Evolutionary conservation across 495 filamentous ascomycete genomes (phyloP).

Genomic region (Penicillium simplicissimum): DNA sequence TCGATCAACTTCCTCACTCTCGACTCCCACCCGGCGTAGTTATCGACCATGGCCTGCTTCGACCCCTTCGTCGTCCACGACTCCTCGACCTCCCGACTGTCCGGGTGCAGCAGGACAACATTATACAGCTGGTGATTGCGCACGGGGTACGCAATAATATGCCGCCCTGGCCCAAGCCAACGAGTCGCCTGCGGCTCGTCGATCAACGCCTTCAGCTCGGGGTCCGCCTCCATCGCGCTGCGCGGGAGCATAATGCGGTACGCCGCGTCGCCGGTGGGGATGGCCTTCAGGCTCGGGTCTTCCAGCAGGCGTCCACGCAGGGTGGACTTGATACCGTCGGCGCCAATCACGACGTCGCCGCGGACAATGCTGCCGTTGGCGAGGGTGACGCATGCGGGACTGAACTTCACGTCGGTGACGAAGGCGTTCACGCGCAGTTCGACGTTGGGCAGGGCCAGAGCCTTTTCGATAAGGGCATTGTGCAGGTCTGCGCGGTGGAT

Average conservation of each 20-base stretch:
- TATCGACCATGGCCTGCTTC: conserved; percentile 44
- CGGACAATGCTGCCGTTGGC: conserved; percentile 34
- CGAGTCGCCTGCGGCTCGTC: conserved; percentile 42
- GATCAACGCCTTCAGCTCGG: conserved; percentile 35
- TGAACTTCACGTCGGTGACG: conserved; percentile 36
- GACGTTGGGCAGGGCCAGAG: conserved; percentile 38
- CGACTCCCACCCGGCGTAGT: conserved; percentile 42
- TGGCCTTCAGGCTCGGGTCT: conserved; percentile 29
- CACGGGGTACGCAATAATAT: conserved; percentile 48
- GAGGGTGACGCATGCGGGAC: conserved; percentile 35
- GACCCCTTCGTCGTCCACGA: conserved; percentile 47
- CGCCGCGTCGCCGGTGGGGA: conserved; percentile 46
- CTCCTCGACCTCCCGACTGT: conserved; percentile 38
- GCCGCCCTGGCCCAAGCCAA: conserved; percentile 46
- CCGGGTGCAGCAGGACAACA: conserved; percentile 45
- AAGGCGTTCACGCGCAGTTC: conserved; percentile 36
- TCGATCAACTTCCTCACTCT: conserved; percentile 39
- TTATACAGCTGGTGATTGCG: conserved; percentile 47
- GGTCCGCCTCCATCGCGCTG: conserved; percentile 39
- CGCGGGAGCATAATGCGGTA: conserved; percentile 46
- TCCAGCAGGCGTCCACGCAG: conserved; percentile 36
- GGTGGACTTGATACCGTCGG: conserved; percentile 51
- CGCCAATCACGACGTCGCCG: conserved; percentile 46
- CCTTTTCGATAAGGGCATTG: conserved; percentile 41
- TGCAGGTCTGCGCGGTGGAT: conserved; percentile 50